phyloP scores from a whole-genome alignment of 495 filamentous ascomycete species.

The Mytilinidion resinicola region DNA sequence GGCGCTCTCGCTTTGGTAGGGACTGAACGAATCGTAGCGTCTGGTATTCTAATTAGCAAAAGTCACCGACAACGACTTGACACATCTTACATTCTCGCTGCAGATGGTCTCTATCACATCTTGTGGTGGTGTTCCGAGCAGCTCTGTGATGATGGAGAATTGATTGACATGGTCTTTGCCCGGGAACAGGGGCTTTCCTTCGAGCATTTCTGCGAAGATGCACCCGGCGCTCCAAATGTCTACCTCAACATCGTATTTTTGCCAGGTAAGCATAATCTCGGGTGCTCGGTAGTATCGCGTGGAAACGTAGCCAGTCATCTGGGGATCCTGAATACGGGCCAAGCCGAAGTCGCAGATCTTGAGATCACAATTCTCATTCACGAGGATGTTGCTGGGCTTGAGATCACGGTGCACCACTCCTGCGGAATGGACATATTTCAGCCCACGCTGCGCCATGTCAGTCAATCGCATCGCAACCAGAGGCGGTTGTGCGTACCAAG shows the following conservation, averaged over 20 bases:
- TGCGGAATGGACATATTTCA: conserved; percentile 99
- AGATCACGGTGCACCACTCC: conserved; percentile 96
- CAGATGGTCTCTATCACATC: conserved; percentile 98
- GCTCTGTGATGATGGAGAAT: conserved; percentile 98
- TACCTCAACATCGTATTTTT: conserved; percentile 99
- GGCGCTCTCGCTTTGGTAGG: conserved; percentile 88
- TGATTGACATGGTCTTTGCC: conserved; percentile 99
- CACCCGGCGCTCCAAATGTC: conserved; percentile 99
- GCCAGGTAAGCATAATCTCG: conserved; percentile 99
- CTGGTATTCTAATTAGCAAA: conserved; percentile 40
- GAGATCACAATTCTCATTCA: conserved; percentile 98
- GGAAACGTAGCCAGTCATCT: conserved; percentile 99
- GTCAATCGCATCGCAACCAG: background rate
- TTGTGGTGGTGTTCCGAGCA: conserved; percentile 94
- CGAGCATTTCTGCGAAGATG: conserved; percentile 98
- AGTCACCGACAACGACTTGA: background rate
- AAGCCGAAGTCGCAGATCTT: conserved; percentile 99
- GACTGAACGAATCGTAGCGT: conserved; percentile 97
- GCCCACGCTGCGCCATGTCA: conserved; percentile 61
- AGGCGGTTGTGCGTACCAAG: conserved; percentile 53
- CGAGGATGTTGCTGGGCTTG: conserved; percentile 96
- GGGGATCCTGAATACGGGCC: conserved; percentile 96
- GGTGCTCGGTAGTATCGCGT: conserved; percentile 97
- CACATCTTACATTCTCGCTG: conserved; percentile 80
- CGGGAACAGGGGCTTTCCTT: conserved; percentile 96